Evolutionary conservation across 768 basidiomycete species (phyloP), one percentile per base, ranked within the genome.

Genomic region (Boletales sp.): DNA sequence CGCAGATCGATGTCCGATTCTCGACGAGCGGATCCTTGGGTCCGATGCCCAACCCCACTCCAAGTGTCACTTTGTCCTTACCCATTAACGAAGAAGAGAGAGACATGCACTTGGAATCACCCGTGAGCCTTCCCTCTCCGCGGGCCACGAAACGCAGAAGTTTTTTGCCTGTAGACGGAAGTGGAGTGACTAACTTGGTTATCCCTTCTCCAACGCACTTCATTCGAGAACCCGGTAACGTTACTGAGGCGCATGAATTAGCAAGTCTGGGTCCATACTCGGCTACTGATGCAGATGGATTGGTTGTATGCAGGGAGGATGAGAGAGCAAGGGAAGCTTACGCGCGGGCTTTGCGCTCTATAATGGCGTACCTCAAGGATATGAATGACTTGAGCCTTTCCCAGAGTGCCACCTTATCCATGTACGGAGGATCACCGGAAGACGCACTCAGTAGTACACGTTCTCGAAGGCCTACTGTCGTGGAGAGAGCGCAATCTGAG

Each of bases 281-380:
- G 39, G 60, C 74, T 49, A 69, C 68, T 50, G 84, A 84, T 44
- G 18, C 41, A 19, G 55, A 62, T 35, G 76, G 79, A 42, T 69
- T 58, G 38, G 36, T 72, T 46, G 64, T 76, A 47, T 80, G 81
- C 34, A 79, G 78, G 48, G 87, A 90, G 69, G 85, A 86, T 66
- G 87, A 88, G 53, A 76, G 83, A 31, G 79, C 76, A 15, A 76
- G 82, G 30, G 87, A 90, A 61, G 77, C 82, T 30, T 86, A 87
- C 64, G 83, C 81, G 60, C 79, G 88, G 39, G 93, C 91, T 31
- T 75, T 99, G 46, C 82, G 90, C 48, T 88, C 90, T 10, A 83
- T 99, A 15, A 94, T 98, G 87, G 91, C 93, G 8, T 99, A 98
- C 68, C 78, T 99, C 17, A 84, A 84, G 60, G 96, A 99, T 60